A percentile compares a stretch with the other conserved stretches of the same genome.
Conservation (phyloP, 306 rosid genomes). For the Acmispon strigosus region DNA sequence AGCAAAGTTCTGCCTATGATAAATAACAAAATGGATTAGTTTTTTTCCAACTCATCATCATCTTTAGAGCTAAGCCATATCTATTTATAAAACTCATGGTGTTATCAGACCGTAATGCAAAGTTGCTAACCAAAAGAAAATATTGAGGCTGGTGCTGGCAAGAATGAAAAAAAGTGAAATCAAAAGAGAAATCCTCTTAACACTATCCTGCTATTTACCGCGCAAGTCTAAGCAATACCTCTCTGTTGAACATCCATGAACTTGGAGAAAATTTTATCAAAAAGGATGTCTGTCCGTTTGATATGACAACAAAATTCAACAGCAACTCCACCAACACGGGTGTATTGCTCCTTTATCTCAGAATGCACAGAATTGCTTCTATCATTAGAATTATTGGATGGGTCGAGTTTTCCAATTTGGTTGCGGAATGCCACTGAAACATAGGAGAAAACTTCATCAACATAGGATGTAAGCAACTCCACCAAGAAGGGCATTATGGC, state of each 20-base stretch:
- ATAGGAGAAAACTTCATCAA: conserved; percentile 94
- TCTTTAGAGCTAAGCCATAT: neutral
- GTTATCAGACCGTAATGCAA: neutral
- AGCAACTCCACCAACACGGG: conserved; percentile 97
- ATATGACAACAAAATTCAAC: conserved; percentile 97
- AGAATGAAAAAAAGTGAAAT: conserved; percentile 6
- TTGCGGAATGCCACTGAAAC: conserved; percentile 89
- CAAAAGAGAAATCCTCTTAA: conserved; percentile 18
- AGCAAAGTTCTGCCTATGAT: neutral
- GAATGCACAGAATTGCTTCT: conserved; percentile 53
- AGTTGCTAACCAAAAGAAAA: neutral
- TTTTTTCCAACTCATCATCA: neutral
- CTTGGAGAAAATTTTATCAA: conserved; percentile 87
- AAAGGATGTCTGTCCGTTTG: conserved; percentile 87
- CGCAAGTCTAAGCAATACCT: conserved; percentile 44
- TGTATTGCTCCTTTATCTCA: conserved; percentile 90
- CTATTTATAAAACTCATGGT: neutral
- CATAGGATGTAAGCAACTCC: conserved; percentile 87
- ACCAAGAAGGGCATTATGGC: conserved; percentile 83
- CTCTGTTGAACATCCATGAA: conserved; percentile 69
- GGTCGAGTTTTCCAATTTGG: conserved; percentile 69
- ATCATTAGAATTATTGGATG: conserved; percentile 32
- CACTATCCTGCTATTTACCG: neutral
- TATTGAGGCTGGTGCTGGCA: neutral
- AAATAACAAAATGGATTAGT: neutral